A percentile compares a stretch with the other conserved stretches of the same genome.
phyloP scores from a whole-genome alignment of 768 basidiomycete species.

The Pleurotus djamor region DNA sequence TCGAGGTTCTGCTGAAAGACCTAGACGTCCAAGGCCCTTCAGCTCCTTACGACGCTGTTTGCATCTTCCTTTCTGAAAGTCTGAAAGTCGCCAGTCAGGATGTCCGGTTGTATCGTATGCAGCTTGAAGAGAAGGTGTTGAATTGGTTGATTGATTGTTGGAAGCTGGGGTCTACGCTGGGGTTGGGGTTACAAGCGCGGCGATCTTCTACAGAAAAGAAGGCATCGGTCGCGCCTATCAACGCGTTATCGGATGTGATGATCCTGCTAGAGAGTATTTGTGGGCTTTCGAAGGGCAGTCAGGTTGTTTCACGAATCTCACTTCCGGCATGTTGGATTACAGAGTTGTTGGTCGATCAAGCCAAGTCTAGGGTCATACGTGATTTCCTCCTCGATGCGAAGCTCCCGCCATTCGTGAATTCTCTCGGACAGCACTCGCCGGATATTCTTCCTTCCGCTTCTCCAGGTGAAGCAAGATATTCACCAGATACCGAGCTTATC shows the following conservation, averaged over 20 bases:
- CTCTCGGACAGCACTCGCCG: neutral
- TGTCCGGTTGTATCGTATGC: slow-evolving; percentile 78
- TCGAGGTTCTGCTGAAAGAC: slow-evolving; percentile 78
- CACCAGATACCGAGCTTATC: slow-evolving; percentile 25
- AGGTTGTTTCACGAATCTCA: slow-evolving; percentile 43
- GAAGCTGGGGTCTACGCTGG: slow-evolving; percentile 36
- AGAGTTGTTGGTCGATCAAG: slow-evolving; percentile 57
- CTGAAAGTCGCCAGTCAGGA: slow-evolving; percentile 77
- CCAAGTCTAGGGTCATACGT: slow-evolving; percentile 55
- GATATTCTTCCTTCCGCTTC: neutral
- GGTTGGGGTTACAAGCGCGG: slow-evolving; percentile 16
- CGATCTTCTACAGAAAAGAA: slow-evolving; percentile 16
- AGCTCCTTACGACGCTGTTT: slow-evolving; percentile 88
- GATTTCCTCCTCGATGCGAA: slow-evolving; percentile 69
- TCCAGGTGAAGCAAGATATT: slow-evolving; percentile 1
- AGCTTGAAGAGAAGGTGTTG: slow-evolving; percentile 83
- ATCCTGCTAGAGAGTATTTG: slow-evolving; percentile 64
- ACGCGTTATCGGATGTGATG: slow-evolving; percentile 61
- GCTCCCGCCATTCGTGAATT: slow-evolving; percentile 41
- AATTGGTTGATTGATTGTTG: slow-evolving; percentile 80
- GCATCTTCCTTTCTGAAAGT: slow-evolving; percentile 71
- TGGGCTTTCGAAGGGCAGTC: slow-evolving; percentile 42
- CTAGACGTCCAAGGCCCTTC: slow-evolving; percentile 89
- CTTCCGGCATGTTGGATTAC: slow-evolving; percentile 73
- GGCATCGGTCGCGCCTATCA: slow-evolving; percentile 43